These are phyloP conservation scores for Camellia lanceoleosa DNA, from an alignment of 148 eudicot genomes.

Conservation along the genomic window DNA sequence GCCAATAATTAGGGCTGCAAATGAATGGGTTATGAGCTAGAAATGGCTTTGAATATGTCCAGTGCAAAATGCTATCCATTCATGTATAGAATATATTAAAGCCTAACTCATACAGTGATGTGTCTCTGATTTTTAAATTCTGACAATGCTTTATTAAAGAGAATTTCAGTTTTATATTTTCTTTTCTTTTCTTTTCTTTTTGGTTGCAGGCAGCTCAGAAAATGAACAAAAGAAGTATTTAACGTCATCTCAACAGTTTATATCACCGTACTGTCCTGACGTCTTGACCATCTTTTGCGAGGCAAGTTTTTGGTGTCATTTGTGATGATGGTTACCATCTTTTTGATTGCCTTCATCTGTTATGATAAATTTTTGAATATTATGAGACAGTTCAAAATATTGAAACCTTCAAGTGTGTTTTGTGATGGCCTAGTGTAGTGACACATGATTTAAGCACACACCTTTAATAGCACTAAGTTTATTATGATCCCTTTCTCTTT, in stretches of 20 bases:
- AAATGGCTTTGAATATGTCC: not conserved
- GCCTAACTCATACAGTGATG: not conserved
- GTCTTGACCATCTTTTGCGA: not conserved
- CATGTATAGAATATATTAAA: not conserved
- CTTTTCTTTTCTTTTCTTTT: not conserved
- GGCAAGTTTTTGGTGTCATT: not conserved
- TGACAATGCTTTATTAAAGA: not conserved
- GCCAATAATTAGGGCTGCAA: not conserved
- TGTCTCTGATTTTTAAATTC: not conserved
- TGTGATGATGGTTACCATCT: not conserved
- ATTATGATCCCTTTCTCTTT: not conserved
- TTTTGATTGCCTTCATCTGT: not conserved
- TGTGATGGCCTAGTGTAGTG: not conserved
- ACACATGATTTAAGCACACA: not conserved
- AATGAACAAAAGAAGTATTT: not conserved
- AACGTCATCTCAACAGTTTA: not conserved
- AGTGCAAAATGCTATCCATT: not conserved
- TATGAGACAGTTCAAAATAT: too few species aligned
- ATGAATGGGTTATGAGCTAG: not conserved
- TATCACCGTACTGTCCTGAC: not conserved
- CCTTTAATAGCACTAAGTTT: not conserved
- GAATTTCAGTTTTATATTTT: not conserved
- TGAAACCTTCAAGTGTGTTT: not conserved
- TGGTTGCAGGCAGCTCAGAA: slow-evolving; percentile 17
- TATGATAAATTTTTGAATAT: not conserved